A percentile compares a stretch with the other conserved stretches of the same genome.
These are phyloP conservation scores for Tieghemiomyces parasiticus DNA, from an alignment of 192 early-diverging fungal species.

Conservation along the genomic window DNA sequence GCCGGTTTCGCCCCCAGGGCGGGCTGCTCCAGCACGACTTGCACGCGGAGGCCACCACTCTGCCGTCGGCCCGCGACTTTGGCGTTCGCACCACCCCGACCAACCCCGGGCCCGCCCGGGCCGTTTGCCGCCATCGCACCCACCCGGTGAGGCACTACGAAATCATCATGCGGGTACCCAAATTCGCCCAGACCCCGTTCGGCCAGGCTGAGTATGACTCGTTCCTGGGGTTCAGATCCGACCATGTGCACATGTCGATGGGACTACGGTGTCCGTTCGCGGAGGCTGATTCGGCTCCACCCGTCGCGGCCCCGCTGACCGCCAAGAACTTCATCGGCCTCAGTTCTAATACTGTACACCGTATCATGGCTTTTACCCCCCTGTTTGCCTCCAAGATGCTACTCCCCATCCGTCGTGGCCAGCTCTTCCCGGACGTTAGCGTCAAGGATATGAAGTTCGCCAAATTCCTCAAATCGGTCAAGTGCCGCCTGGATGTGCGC, in stretches of 20 bases:
- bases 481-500: slow-evolving; percentile 8
- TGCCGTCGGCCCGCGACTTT: neutral
- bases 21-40: neutral
- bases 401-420: slow-evolving; percentile 31
- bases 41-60: neutral
- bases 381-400: slow-evolving; percentile 32
- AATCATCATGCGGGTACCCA: slow-evolving; percentile 7
- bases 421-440: slow-evolving; percentile 27
- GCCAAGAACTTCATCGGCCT: slow-evolving; percentile 10
- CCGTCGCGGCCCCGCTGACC: neutral
- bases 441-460: slow-evolving; percentile 29
- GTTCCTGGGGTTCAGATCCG: slow-evolving; percentile 3
- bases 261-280: slow-evolving; percentile 5
- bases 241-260: slow-evolving; percentile 10
- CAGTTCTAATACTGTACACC: slow-evolving; percentile 12
- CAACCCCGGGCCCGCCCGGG: neutral
- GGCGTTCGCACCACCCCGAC: too few relatives aligned
- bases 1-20: neutral
- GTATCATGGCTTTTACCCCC: slow-evolving; percentile 22
- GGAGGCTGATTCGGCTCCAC: neutral
- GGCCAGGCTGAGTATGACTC: slow-evolving; percentile 1
- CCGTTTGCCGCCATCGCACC: neutral
- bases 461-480: slow-evolving; percentile 19
- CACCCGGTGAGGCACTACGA: slow-evolving; percentile 5
- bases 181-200: slow-evolving; percentile 5